These are phyloP conservation scores for Mycena chlorophos DNA, from an alignment of 768 basidiomycete genomes.

Conservation along the genomic window DNA sequence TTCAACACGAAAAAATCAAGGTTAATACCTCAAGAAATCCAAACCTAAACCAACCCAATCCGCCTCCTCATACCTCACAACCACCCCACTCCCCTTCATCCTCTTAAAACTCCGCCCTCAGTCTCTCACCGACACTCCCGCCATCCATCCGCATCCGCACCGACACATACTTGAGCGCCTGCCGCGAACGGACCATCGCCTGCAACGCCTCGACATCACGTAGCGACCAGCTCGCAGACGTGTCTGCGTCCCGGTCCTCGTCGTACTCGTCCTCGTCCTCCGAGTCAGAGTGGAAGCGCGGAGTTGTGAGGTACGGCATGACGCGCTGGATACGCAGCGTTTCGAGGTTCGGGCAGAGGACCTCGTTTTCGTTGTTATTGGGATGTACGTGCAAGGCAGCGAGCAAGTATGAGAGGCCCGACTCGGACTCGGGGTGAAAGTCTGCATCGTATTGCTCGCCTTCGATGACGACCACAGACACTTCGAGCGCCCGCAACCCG, in stretches of 20 bases:
- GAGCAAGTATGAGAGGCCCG: neutral
- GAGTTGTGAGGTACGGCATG: neutral
- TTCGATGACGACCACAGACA: neutral
- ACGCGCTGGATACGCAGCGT: neutral
- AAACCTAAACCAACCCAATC: neutral
- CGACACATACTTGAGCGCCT: neutral
- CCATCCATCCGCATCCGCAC: neutral
- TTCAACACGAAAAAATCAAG: neutral
- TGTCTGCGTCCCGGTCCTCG: neutral
- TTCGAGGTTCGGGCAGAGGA: neutral
- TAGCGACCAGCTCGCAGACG: neutral
- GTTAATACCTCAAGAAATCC: neutral
- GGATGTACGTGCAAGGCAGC: neutral
- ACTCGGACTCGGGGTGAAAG: no score
- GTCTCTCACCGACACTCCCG: neutral
- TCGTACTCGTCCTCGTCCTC: neutral
- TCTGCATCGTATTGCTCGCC: neutral
- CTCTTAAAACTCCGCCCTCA: neutral
- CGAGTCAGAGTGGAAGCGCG: neutral
- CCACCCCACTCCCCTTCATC: neutral
- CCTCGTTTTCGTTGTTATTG: neutral
- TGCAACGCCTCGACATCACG: neutral
- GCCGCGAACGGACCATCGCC: neutral
- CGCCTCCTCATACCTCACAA: neutral
- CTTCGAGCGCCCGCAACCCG: neutral